Evolutionary conservation across 108 stramenopile species (phyloP), one percentile per base, ranked within the genome.

Genomic region (Nannochloropsis gaditana): DNA sequence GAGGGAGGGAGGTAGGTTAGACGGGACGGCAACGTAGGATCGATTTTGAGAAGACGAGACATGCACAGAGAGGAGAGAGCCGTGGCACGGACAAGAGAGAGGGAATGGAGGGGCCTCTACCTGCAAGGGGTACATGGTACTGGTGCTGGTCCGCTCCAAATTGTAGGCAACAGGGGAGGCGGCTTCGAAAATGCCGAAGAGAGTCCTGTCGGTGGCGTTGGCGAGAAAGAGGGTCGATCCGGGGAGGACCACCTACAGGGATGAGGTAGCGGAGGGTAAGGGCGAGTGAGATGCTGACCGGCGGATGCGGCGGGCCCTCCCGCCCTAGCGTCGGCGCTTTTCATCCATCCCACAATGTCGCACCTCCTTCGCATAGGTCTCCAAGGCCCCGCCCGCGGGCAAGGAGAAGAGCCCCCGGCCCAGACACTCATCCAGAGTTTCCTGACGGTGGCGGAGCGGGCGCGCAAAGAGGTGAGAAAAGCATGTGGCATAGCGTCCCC

Each of bases 131-230:
- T 50, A 50, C 15, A 15, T 11, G 47, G 47, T 50, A 15, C 47
- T 50, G 47, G 47, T 50, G 47, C 47, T 50, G 10, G 47, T 50
- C 1, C 47, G 47, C 47, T 50, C 47, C 15, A 50, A 15, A 50
- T 50, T 50, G 47, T 50, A 50, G 11, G 47, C 47, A 0, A 50
- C 47, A 1, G 47, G 47, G 47, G 1, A 50, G 47, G 15, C 47
- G 47, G 47, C 47, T 50, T 50, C 47, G 47, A 50, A 50, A 15
- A 50, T 50, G 47, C 47, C 47, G 47, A 50, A 50, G 47, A 50
- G 10, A 15, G 47, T 50, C 47, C 47, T 10, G 47, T 50, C 47
- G 11, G 47, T 11, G 47, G 47, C 47, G 47, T 50, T 50, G 47
- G 47, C 10, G 11, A 50, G 47, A 15, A 50, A 50, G 47, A 50